A percentile compares a stretch with the other conserved stretches of the same genome.
Conservation (phyloP, 495 filamentous ascomycete species). For the Annulohypoxylon stygium region DNA sequence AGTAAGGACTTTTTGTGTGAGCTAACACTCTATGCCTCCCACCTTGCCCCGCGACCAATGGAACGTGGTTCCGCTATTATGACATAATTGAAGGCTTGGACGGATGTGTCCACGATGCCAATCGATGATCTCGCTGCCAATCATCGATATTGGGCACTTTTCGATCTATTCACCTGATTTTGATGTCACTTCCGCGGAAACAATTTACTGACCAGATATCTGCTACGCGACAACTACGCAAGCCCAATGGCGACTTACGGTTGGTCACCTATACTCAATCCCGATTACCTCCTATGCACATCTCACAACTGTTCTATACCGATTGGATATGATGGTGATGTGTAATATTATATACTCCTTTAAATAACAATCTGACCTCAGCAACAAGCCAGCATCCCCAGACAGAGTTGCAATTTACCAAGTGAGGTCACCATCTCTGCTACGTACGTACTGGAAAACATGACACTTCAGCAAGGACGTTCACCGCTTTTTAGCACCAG, state of each 20-base stretch:
- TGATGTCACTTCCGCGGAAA: conserved; percentile 16
- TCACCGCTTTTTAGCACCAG: conserved; percentile 43
- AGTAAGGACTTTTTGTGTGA: conserved; percentile 19
- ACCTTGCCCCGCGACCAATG: conserved; percentile 40
- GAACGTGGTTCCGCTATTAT: conserved; percentile 40
- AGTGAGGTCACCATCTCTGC: conserved; percentile 6
- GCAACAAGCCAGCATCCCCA: conserved; percentile 24
- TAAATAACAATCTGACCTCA: conserved; percentile 45
- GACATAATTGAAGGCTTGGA: conserved; percentile 41
- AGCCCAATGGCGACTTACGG: background rate
- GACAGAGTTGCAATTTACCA: conserved; percentile 23
- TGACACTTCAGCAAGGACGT: conserved; percentile 23
- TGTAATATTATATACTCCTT: conserved; percentile 10
- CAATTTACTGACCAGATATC: background rate
- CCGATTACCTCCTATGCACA: conserved; percentile 14
- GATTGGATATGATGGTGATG: background rate
- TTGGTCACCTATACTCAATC: conserved; percentile 2
- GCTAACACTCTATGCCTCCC: conserved; percentile 21
- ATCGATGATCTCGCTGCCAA: conserved; percentile 33
- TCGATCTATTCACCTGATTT: conserved; percentile 10
- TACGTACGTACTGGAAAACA: conserved; percentile 27
- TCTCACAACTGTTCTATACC: conserved; percentile 7
- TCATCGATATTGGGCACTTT: background rate
- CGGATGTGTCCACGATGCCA: conserved; percentile 34
- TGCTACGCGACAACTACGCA: background rate